phyloP scores from a whole-genome alignment of 1,284 basidiomycete species.

The Inonotus obliquus region DNA sequence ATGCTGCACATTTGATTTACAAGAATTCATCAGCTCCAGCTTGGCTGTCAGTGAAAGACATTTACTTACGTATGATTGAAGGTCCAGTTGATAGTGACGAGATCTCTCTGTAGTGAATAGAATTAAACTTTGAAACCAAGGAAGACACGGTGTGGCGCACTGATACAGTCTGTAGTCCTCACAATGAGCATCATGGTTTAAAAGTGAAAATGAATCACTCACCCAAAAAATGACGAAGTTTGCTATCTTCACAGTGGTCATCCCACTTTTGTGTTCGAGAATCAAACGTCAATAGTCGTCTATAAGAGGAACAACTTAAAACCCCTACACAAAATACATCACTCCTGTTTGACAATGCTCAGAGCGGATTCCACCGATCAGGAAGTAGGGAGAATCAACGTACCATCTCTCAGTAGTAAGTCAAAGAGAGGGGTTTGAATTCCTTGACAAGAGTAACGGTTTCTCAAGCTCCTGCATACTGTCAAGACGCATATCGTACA shows the following conservation, averaged over 20 bases:
- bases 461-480: neutral
- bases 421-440: neutral
- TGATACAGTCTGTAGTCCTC: too few species aligned
- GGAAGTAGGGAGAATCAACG: neutral
- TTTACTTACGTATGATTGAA: constrained; percentile 14
- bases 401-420: constrained; percentile 10
- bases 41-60: neutral
- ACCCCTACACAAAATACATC: constrained; percentile 14
- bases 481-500: constrained; percentile 9
- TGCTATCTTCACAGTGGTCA: constrained; percentile 10
- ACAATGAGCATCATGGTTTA: too few species aligned
- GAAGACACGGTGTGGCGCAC: too few species aligned
- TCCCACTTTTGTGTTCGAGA: constrained; percentile 1
- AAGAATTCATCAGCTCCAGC: neutral
- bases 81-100: constrained; percentile 12
- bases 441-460: neutral
- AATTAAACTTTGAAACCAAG: too few species aligned
- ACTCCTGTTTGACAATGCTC: neutral
- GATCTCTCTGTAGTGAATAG: constrained; percentile 1
- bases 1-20: neutral
- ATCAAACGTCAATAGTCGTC: neutral
- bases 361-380: neutral
- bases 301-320: neutral
- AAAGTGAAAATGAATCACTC: too few species aligned
- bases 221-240: constrained; percentile 14